These are phyloP conservation scores for Botrytis cinerea DNA, from an alignment of 2,329 filamentous ascomycete species.

Conservation along the genomic window DNA sequence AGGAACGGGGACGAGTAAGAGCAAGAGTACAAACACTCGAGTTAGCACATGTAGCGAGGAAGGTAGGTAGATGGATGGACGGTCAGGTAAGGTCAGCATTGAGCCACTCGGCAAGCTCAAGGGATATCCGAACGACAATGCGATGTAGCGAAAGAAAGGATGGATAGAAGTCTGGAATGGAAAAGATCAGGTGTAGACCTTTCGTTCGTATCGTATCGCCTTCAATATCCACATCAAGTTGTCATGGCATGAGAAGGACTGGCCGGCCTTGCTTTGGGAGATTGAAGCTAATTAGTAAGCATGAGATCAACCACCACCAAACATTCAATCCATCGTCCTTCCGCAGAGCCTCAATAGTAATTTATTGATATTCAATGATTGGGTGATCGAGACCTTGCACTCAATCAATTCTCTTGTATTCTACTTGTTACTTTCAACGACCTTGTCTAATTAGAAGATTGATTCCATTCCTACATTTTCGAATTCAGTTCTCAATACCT, in stretches of 20 bases:
- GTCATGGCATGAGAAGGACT: neutral
- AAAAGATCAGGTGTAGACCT: neutral
- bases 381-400: neutral
- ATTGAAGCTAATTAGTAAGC: slow-evolving; percentile 14
- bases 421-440: neutral
- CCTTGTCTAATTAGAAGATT: neutral
- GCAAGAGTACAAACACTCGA: neutral
- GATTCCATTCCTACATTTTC: neutral
- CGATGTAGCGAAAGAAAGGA: neutral
- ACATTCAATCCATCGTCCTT: neutral
- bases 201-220: neutral
- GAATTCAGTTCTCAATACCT: neutral
- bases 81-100: neutral
- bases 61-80: neutral
- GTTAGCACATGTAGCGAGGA: neutral
- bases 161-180: neutral
- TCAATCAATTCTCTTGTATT: neutral
- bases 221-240: neutral
- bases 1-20: neutral
- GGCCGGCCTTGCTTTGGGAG: neutral
- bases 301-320: neutral
- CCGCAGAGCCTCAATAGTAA: neutral
- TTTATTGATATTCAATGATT: neutral
- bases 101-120: neutral
- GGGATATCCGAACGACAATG: neutral